Evolutionary conservation across 768 basidiomycete species (phyloP).

Genomic region (Lentinula guzmanii): DNA sequence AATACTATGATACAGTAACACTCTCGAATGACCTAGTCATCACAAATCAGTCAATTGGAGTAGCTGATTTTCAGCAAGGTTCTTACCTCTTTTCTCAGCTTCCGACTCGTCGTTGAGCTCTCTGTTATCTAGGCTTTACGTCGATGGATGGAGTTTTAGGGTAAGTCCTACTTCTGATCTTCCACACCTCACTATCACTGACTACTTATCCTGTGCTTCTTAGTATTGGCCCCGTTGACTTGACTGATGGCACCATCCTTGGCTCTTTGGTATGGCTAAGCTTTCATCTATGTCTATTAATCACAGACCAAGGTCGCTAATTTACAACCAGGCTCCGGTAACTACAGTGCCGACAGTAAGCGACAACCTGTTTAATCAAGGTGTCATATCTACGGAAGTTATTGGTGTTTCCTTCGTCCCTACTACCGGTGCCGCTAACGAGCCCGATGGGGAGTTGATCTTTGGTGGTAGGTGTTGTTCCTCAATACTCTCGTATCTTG

Average conservation of each 20-base stretch:
- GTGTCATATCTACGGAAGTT: conserved; percentile 29
- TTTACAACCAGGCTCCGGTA: background rate
- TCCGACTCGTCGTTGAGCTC: background rate
- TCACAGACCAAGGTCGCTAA: too few species aligned
- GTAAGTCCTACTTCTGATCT: conserved; percentile 22
- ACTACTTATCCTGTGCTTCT: background rate
- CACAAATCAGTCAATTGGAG: conserved; percentile 56
- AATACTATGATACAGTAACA: conserved; percentile 49
- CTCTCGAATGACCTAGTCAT: conserved; percentile 46
- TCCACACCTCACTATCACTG: background rate
- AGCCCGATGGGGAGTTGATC: conserved; percentile 45
- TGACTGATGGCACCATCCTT: conserved; percentile 39
- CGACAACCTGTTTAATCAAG: conserved; percentile 41
- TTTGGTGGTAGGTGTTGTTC: conserved; percentile 29
- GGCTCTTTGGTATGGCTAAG: background rate
- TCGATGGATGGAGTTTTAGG: conserved; percentile 64
- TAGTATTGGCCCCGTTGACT: conserved; percentile 47
- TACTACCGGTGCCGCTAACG: conserved; percentile 21
- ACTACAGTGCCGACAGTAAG: conserved; percentile 48
- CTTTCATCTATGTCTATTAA: background rate
- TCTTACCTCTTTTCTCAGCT: background rate
- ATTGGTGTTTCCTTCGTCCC: conserved; percentile 52
- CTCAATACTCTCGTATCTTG: background rate
- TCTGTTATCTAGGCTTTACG: conserved; percentile 27
- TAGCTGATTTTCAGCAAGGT: conserved; percentile 33